Base-by-base conservation (phyloP, 257 asterid species). In the Orobanche coerulescens region DNA sequence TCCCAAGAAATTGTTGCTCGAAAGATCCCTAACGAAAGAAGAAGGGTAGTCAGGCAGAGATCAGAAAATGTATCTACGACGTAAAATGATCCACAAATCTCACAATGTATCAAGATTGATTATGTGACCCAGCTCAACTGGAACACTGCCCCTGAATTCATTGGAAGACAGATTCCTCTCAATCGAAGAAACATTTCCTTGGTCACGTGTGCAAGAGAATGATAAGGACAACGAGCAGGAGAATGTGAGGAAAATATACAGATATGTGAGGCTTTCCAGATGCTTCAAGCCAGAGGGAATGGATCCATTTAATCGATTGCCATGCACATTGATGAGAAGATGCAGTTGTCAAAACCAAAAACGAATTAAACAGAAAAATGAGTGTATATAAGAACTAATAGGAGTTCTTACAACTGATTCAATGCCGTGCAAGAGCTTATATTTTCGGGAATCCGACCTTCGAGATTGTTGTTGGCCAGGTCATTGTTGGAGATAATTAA, bases 341-440 rank as follows among this genome's bases (percentile, higher is more conserved):
- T 67, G 62, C 23, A 18, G 5, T n/a, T n/a, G 22, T 20, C 5
- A 13, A n/a, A n/a, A 26, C n/a, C 30, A 9, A 28, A 52, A 18
- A 43, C 6, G 12, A 28, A n/a, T n/a, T n/a, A n/a, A n/a, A n/a
- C n/a, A n/a, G n/a, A 40, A 28, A 43, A 24, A 34, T 56, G 24
- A n/a, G n/a, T n/a, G n/a, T n/a, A n/a, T n/a, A n/a, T n/a, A n/a
- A n/a, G 18, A 3, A 53, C 0, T 26, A 44, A 31, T 10, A 3
- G n/a, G 4, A 20, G n/a, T 60, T 52, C 91, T 63, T 82, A 93
- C 99, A 93, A 67, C 70, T 93, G 95, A 75, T 93, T 93, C 79
- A 93, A 55, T 40, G 99, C 96, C 0, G 90, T 81, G 78, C 99
- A 93, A 50, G 88, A 86, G 81, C 99, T 89, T 75, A 93, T 80